Base-by-base conservation (phyloP, 2,329 filamentous ascomycete species). In the Coniochaeta pulveracea region DNA sequence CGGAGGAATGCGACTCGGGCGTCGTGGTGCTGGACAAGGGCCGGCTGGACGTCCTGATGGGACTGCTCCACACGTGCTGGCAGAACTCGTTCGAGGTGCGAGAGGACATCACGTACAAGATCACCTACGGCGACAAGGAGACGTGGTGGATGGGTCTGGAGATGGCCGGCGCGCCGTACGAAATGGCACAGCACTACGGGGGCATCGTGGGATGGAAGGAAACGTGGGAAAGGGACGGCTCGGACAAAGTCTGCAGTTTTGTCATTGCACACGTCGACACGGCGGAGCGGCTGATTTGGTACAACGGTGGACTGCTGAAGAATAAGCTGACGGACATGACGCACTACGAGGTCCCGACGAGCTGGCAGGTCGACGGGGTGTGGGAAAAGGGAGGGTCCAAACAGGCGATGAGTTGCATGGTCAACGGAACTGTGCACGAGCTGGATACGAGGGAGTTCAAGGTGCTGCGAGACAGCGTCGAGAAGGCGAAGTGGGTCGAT, bases 61-160 rank as follows among this genome's bases (percentile, higher is more conserved):
- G 50, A 0, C 42, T 65, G 2, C 41, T 66, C 6, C 61, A 63
- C 29, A 44, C 50, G 0, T 55, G 49, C n/a, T 65, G 61, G 63
- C 60, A 64, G 40, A 65, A 66, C 33, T 55, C 53, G 2, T 43
- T 50, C 6, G 42, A 37, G 0, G 59, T 63, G 1, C 52, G 61
- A 1, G 53, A 60, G 4, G 46, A 56, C 17, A 48, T 56, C 8
- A 61, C 60, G 1, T 64, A 62, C 37, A 47, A 49, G 19, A 44
- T 61, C 18, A 58, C 49, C 0, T 57, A 64, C 15, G 62, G 62
- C 0, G 62, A 66, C 23, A 64, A 65, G 40, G 62, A 65, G 39
- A 58, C 51, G 1, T 65, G 54, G 50, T 65, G 61, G 62, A 47
- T 65, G 15, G 60, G 60, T 0, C 48, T 63, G 6, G 61, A 64